A percentile compares a stretch with the other conserved stretches of the same genome.
Evolutionary conservation across 306 rosid species (phyloP).

Genomic region (Cucumis melo): DNA sequence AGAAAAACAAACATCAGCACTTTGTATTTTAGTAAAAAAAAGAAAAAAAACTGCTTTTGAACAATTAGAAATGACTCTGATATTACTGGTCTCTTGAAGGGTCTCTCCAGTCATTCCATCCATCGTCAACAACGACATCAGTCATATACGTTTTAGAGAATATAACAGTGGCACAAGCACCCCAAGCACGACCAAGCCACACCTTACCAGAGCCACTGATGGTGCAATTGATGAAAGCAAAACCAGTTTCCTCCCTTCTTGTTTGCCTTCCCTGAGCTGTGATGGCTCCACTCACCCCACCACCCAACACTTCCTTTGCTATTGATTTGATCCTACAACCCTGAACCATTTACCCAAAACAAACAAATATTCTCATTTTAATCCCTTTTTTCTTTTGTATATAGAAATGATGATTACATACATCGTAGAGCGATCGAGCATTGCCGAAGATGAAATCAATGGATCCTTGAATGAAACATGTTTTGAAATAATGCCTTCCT

Average conservation of each 20-base stretch:
- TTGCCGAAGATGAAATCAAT: slow-evolving; percentile 84
- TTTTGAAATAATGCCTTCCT: slow-evolving; percentile 66
- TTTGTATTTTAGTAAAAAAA: no score
- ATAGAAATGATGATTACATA: slow-evolving; percentile 1
- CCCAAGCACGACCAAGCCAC: slow-evolving; percentile 94
- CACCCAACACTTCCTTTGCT: slow-evolving; percentile 26
- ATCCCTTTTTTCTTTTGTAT: not conserved
- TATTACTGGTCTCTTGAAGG: slow-evolving; percentile 50
- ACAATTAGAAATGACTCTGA: not conserved
- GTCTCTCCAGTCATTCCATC: slow-evolving; percentile 74
- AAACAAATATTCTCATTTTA: not conserved
- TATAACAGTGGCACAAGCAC: slow-evolving; percentile 42
- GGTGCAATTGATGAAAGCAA: slow-evolving; percentile 67
- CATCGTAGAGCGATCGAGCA: slow-evolving; percentile 68
- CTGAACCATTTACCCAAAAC: slow-evolving; percentile 12
- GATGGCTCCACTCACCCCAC: slow-evolving; percentile 47
- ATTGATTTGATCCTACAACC: slow-evolving; percentile 43
- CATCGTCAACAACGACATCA: slow-evolving; percentile 39
- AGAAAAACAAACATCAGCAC: no score
- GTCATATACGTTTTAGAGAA: slow-evolving; percentile 55
- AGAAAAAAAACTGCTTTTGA: no score
- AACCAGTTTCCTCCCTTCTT: slow-evolving; percentile 37
- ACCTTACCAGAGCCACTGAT: slow-evolving; percentile 58
- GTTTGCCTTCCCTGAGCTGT: slow-evolving; percentile 64
- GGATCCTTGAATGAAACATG: slow-evolving; percentile 77